Evolutionary conservation across 2,329 filamentous ascomycete genomes (phyloP), one percentile per base, ranked within the genome.

Genomic region (Gremmenia infestans): DNA sequence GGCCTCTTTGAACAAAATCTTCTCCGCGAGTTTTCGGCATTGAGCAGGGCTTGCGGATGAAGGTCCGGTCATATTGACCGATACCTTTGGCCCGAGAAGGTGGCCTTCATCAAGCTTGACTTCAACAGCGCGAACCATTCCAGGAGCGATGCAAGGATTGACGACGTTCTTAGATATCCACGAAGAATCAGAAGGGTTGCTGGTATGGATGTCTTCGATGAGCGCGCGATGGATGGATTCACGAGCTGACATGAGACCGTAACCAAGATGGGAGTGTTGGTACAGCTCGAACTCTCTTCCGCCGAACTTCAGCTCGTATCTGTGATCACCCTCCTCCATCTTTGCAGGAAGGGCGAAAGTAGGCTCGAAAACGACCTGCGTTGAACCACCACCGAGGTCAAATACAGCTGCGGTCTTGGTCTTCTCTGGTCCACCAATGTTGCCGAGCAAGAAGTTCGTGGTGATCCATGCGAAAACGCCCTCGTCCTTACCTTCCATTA

Each of bases 391-490:
- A 61, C 94, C 94, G 49, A 99, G 87, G 71, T 99, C 94, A 68
- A 99, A 96, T 57, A 97, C 85, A 50, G 94, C 94, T 42, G 94
- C 95, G 1, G 94, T 97, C 50, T 91, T 88, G 60, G 83, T 91
- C 72, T 92, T 85, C 70, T 97, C 93, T 2, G 91, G 89, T 11
- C 89, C 89, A 57, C 94, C 94, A 72, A 99, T 97, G 77, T 97
- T 97, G 68, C 93, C 93, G 23, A 99, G 84, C 42, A 99, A 87
- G 74, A 99, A 99, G 80, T 99, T 99, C 63, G 91, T 94, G 6
- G 94, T 99, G 72, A 99, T 96, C 94, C 94, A 99, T 52, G 94
- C 95, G 70, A 96, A 99, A 32, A 99, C 93, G 70, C 94, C 94
- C 76, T 99, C 94, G 69, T 97, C 89, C 50, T 89, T 91, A 60